These are phyloP conservation scores for Bipolaris gigantea DNA, from an alignment of 2,329 filamentous ascomycete genomes.

Conservation along the genomic window DNA sequence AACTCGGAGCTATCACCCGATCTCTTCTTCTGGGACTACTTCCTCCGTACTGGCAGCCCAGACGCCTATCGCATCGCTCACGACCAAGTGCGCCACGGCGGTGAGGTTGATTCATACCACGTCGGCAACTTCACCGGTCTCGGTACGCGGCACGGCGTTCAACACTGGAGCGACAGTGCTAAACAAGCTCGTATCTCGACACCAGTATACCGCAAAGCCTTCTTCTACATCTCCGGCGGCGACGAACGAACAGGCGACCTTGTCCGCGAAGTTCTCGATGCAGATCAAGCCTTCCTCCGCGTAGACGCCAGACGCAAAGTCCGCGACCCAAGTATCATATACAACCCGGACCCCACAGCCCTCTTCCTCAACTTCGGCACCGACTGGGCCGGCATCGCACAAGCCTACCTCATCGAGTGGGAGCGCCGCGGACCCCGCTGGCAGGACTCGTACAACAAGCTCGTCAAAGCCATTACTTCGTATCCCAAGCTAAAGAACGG, in stretches of 20 bases:
- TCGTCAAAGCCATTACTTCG: slow-evolving; percentile 54
- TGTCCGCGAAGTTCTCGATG: slow-evolving; percentile 55
- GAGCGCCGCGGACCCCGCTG: slow-evolving; percentile 59
- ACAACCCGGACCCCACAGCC: slow-evolving; percentile 46
- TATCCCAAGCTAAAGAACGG: slow-evolving; percentile 61
- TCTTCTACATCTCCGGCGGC: slow-evolving; percentile 60
- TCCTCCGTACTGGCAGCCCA: slow-evolving; percentile 60
- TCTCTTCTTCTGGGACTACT: slow-evolving; percentile 65
- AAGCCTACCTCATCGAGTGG: slow-evolving; percentile 63
- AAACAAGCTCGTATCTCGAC: slow-evolving; percentile 66
- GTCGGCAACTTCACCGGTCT: slow-evolving; percentile 60
- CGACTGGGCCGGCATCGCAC: slow-evolving; percentile 61
- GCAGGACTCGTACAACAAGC: slow-evolving; percentile 56
- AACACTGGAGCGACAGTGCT: slow-evolving; percentile 63
- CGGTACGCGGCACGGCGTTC: slow-evolving; percentile 64
- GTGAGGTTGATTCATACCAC: slow-evolving; percentile 66
- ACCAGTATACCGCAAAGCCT: slow-evolving; percentile 60
- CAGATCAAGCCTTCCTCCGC: slow-evolving; percentile 55
- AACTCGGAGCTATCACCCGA: slow-evolving; percentile 66
- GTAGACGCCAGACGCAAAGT: slow-evolving; percentile 64
- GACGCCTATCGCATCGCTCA: slow-evolving; percentile 64
- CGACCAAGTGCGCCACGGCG: slow-evolving; percentile 60
- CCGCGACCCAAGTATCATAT: slow-evolving; percentile 55
- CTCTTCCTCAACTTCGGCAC: slow-evolving; percentile 60
- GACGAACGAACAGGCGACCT: slow-evolving; percentile 61